These are phyloP conservation scores for Macadamia integrifolia DNA, from an alignment of 164 flowering plant genomes.

Conservation along the genomic window DNA sequence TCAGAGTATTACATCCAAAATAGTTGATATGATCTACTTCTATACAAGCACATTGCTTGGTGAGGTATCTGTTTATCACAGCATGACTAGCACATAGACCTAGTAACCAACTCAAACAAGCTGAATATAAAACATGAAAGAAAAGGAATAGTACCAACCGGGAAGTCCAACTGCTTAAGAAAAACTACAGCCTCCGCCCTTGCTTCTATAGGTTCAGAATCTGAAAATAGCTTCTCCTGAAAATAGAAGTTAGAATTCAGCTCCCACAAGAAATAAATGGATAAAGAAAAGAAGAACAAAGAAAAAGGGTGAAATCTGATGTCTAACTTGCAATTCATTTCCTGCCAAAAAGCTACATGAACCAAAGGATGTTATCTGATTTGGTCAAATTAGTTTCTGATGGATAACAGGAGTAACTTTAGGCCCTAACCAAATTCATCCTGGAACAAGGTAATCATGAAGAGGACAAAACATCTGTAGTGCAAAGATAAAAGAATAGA, in stretches of 20 bases:
- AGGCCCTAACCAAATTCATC: too few relatives aligned
- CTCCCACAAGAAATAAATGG: too few relatives aligned
- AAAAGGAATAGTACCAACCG: conserved; percentile 48
- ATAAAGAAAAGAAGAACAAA: not conserved
- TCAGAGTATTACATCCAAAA: too few relatives aligned
- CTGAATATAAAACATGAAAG: not conserved
- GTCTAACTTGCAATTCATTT: not conserved
- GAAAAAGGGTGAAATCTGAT: not conserved
- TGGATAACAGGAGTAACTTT: too few relatives aligned
- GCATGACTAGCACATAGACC: not conserved
- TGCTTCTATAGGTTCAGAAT: conserved; percentile 76
- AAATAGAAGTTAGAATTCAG: not conserved
- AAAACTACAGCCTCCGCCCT: conserved; percentile 96
- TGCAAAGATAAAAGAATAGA: too few relatives aligned
- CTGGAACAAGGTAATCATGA: too few relatives aligned
- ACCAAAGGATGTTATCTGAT: too few relatives aligned
- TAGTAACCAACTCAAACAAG: not conserved
- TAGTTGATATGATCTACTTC: too few relatives aligned
- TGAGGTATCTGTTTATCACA: not conserved
- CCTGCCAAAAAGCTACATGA: not conserved
- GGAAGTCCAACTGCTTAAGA: conserved; percentile 82
- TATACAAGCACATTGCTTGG: too few relatives aligned
- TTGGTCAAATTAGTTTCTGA: too few relatives aligned
- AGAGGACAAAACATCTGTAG: too few relatives aligned
- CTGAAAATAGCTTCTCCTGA: conserved; percentile 83